Percentiles rank a stretch among this genome's conserved stretches.
Evolutionary conservation across 768 basidiomycete species (phyloP).

Genomic region (Roridomyces roridus): DNA sequence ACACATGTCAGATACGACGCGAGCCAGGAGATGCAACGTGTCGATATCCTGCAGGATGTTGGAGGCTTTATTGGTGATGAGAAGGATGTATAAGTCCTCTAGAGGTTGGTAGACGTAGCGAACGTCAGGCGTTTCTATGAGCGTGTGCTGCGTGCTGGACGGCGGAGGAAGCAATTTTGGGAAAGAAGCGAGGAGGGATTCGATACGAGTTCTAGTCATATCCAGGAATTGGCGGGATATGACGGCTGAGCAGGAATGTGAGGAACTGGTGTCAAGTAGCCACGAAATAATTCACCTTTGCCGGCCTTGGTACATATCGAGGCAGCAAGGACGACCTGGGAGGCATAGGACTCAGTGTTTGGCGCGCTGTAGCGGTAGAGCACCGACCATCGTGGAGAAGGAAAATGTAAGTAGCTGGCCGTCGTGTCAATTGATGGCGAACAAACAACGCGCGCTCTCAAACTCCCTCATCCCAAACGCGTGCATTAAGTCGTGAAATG

Average conservation of each 20-base stretch:
- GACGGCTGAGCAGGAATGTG: constrained; percentile 64
- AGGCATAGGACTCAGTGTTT: too few species aligned
- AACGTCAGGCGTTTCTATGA: constrained; percentile 94
- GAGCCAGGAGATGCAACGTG: constrained; percentile 91
- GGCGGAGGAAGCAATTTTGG: constrained; percentile 87
- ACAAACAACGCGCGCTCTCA: not conserved
- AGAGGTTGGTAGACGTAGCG: constrained; percentile 97
- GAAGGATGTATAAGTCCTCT: constrained; percentile 94
- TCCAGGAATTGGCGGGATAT: constrained; percentile 96
- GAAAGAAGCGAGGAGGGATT: constrained; percentile 95
- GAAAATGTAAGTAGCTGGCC: constrained; percentile 6
- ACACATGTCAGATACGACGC: constrained; percentile 92
- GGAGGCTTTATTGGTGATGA: constrained; percentile 98
- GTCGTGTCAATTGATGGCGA: constrained; percentile 12
- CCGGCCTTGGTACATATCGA: constrained; percentile 96
- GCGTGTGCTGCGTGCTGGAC: constrained; percentile 92
- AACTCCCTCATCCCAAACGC: too few species aligned
- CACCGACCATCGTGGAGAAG: not conserved
- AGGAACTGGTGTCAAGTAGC: not conserved
- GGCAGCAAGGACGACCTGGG: constrained; percentile 89
- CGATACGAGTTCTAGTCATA: constrained; percentile 90
- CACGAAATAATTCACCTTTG: constrained; percentile 67
- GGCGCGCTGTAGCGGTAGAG: too few species aligned
- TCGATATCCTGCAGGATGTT: constrained; percentile 99
- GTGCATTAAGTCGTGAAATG: not conserved